Evolutionary conservation across 441 rosid species (phyloP), one percentile per base, ranked within the genome.

Genomic region (Hura crepitans): DNA sequence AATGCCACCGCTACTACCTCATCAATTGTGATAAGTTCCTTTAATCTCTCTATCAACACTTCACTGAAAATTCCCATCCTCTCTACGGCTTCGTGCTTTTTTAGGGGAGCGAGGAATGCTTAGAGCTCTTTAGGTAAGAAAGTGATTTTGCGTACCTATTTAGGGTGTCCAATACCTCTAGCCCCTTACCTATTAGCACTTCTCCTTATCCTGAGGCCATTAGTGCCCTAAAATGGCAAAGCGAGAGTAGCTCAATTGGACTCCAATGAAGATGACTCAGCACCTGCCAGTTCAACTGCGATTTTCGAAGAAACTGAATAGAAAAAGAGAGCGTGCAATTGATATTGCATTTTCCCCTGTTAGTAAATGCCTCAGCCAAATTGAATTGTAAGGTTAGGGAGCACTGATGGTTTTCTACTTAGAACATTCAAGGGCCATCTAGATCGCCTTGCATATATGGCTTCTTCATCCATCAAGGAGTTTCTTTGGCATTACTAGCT

Each of bases 291-390:
- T 15, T 68, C 65, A 25, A 56, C 65, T 45, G 89, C 58, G 10
- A 88, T 74, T 8, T 87, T 91, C 97, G 0, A 97, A 92, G 79
- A 79, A 90, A 94, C 73, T 80, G 76, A 59, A 78, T 64, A 45
- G 90, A 85, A 50, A 85, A 89, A 72, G 97, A 90, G 97, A 89
- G 81, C 96, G 96, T 61, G 93, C 89, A 65, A 90, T 97, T 46
- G 97, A 95, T 81, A 89, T 95, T 70, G 83, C 85, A 43, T 95
- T 95, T 80, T 95, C 96, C 63, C 96, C 93, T n/a, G 80, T 83
- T 92, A 76, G 99, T 97, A 28, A 92, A 97, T 83, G 96, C 95
- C 49, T 90, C 99, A 39, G 97, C 97, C 85, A 97, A n/a, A 94
- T 78, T 85, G 92, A 72, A 94, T 96, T 37, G 96, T 97, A 70